Percentiles rank a stretch among this genome's conserved stretches.
phyloP scores from a whole-genome alignment of 164 flowering plant genomes.

The Tetracentron sinense region DNA sequence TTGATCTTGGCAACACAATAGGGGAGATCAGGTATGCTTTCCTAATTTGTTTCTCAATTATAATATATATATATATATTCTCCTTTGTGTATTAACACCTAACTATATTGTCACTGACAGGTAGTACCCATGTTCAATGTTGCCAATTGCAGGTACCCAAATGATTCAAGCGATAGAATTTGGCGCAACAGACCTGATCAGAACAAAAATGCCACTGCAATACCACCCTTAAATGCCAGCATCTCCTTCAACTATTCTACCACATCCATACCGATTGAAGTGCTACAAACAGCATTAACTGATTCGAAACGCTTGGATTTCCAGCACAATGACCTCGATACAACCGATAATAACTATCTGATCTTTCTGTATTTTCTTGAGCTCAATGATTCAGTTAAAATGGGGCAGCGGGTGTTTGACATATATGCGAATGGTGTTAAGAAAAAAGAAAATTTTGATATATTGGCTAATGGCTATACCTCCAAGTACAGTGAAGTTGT shows the following conservation, averaged over 20 bases:
- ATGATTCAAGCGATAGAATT: constrained; percentile 49
- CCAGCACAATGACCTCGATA: constrained; percentile 24
- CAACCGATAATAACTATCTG: constrained; percentile 23
- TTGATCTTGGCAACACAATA: constrained; percentile 35
- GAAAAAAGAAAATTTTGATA: constrained; percentile 29
- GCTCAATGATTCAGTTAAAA: constrained; percentile 26
- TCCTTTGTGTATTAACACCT: background rate
- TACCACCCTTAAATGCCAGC: constrained; percentile 3
- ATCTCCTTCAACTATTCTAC: constrained; percentile 8
- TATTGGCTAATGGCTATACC: constrained; percentile 26
- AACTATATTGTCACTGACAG: too few species aligned
- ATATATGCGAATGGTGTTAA: constrained; percentile 36
- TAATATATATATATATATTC: too few species aligned
- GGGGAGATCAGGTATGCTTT: constrained; percentile 36
- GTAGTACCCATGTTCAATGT: background rate
- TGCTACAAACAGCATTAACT: constrained; percentile 46
- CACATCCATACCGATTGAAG: constrained; percentile 36
- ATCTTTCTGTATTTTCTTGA: constrained; percentile 52
- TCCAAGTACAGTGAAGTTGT: constrained; percentile 28
- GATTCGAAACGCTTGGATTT: constrained; percentile 34
- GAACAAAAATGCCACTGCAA: background rate
- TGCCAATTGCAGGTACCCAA: constrained; percentile 41
- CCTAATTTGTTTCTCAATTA: background rate
- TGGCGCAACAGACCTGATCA: constrained; percentile 30
- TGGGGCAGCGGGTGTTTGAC: constrained; percentile 58